A percentile compares a stretch with the other conserved stretches of the same genome.
Evolutionary conservation across 2,329 filamentous ascomycete species (phyloP).

Genomic region (Xylaria sp.): DNA sequence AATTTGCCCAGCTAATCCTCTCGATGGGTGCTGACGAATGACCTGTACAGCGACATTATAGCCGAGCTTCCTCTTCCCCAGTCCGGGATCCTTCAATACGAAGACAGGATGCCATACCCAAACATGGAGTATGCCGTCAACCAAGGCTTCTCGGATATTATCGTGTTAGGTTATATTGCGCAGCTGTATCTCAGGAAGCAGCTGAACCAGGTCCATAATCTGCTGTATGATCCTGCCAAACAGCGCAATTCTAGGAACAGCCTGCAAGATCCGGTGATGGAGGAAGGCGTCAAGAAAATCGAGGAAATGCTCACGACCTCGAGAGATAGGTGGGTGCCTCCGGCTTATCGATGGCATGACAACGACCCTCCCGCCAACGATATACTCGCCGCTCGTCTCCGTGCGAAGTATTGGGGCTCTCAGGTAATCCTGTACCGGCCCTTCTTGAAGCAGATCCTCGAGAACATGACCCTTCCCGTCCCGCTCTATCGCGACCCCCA

Average conservation of each 20-base stretch:
- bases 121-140: conserved; percentile 52
- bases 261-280: conserved; percentile 27
- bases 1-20: not conserved
- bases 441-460: conserved; percentile 63
- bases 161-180: conserved; percentile 63
- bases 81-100: conserved; percentile 63
- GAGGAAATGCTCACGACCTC: conserved; percentile 49
- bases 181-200: conserved; percentile 68
- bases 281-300: conserved; percentile 50
- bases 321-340: conserved; percentile 51
- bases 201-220: conserved; percentile 64
- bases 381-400: conserved; percentile 80
- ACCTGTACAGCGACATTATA: conserved; percentile 73
- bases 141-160: conserved; percentile 48
- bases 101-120: conserved; percentile 68
- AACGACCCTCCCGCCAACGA: conserved; percentile 71
- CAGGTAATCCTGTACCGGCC: conserved; percentile 87
- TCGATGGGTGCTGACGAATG: conserved; percentile 21
- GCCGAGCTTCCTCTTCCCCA: conserved; percentile 75
- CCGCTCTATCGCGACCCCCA: conserved; percentile 21
- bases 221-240: conserved; percentile 52
- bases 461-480: conserved; percentile 36
- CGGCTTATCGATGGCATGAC: conserved; percentile 61
- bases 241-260: conserved; percentile 31
- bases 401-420: conserved; percentile 94